Evolutionary conservation across 2,329 filamentous ascomycete species (phyloP).

Genomic region (Colletotrichum tofieldiae): DNA sequence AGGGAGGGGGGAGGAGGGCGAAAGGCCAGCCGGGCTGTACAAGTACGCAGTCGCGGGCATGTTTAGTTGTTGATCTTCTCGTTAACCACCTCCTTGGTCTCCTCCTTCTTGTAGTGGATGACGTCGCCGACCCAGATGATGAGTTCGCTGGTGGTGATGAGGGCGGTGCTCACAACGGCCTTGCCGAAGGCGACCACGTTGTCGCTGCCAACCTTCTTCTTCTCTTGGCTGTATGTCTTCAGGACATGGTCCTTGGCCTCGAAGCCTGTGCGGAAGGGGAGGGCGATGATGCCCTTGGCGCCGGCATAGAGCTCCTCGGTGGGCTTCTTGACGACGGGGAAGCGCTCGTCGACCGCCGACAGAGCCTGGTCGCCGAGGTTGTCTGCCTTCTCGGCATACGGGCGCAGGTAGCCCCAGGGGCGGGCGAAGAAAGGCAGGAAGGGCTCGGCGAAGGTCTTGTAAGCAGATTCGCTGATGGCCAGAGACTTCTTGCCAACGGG

Average conservation of each 20-base stretch:
- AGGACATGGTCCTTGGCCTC: conserved; percentile 76
- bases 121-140: conserved; percentile 73
- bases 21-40: conserved; percentile 12
- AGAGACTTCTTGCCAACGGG: conserved; percentile 88
- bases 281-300: conserved; percentile 73
- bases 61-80: conserved; percentile 66
- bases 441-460: conserved; percentile 83
- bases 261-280: conserved; percentile 74
- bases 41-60: background rate
- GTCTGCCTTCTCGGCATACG: conserved; percentile 89
- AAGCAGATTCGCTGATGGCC: conserved; percentile 81
- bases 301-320: conserved; percentile 79
- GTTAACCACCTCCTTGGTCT: conserved; percentile 69
- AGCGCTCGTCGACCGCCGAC: conserved; percentile 76
- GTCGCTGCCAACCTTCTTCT: conserved; percentile 75
- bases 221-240: conserved; percentile 70
- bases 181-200: conserved; percentile 78
- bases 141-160: conserved; percentile 78
- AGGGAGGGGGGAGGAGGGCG: background rate
- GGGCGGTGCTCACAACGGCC: conserved; percentile 77
- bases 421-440: conserved; percentile 83
- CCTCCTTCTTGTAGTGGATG: conserved; percentile 74
- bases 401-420: conserved; percentile 86
- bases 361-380: conserved; percentile 81
- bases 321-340: conserved; percentile 83